Percentiles rank a stretch among this genome's conserved stretches.
These are phyloP conservation scores for Tuber brumale DNA, from an alignment of 495 filamentous ascomycete species.

Conservation along the genomic window DNA sequence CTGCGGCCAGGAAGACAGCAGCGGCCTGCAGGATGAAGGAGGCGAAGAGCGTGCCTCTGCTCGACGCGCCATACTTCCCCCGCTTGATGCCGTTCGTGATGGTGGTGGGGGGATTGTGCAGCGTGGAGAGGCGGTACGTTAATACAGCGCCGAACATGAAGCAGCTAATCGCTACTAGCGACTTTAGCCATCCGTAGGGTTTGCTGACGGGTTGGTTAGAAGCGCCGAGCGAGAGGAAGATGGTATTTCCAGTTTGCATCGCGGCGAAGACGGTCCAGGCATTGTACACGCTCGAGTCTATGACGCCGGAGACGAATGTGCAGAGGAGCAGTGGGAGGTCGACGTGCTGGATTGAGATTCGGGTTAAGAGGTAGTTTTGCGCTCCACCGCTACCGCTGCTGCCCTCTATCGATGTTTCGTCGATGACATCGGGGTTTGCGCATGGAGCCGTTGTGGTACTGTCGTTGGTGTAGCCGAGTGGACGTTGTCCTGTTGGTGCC, in stretches of 20 bases:
- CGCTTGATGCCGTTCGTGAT: not conserved
- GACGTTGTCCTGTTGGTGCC: not conserved
- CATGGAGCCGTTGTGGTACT: not conserved
- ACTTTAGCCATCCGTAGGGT: constrained; percentile 60
- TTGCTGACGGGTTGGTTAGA: constrained; percentile 49
- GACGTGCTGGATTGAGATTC: constrained; percentile 41
- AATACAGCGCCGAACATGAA: constrained; percentile 54
- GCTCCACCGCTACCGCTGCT: not conserved
- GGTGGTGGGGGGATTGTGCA: not conserved
- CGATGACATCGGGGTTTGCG: not conserved
- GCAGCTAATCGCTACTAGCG: constrained; percentile 52
- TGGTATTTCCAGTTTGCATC: constrained; percentile 63
- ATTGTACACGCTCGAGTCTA: constrained; percentile 58
- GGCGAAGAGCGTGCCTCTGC: not conserved
- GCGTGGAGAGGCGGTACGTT: constrained; percentile 9
- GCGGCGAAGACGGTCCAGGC: constrained; percentile 57
- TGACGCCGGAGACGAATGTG: constrained; percentile 55
- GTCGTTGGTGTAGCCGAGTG: not conserved
- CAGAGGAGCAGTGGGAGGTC: constrained; percentile 53
- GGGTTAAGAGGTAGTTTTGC: not conserved
- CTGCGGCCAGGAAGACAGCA: constrained; percentile 1
- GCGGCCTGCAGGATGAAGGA: constrained; percentile 1
- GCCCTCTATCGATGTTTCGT: not conserved
- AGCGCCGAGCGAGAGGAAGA: constrained; percentile 61
- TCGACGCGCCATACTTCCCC: not conserved